phyloP scores from a whole-genome alignment of 2,329 filamentous ascomycete species.

The Podosphaera aphanis region DNA sequence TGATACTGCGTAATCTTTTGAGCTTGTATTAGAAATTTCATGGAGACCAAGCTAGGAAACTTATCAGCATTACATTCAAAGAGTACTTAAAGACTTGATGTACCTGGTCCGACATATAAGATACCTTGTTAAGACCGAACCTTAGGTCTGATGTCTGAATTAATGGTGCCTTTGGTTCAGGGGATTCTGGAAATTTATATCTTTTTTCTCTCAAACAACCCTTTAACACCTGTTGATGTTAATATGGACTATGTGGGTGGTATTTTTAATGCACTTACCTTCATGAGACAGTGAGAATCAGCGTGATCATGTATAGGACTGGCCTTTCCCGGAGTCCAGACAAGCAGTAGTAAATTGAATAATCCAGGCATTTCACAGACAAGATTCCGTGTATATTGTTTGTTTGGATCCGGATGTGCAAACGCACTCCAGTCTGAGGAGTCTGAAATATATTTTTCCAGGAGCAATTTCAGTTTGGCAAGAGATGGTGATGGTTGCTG shows the following conservation, averaged over 20 bases:
- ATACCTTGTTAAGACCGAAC: slow-evolving; percentile 49
- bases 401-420: slow-evolving; percentile 44
- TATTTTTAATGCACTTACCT: slow-evolving; percentile 24
- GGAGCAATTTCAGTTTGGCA: slow-evolving; percentile 38
- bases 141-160: slow-evolving; percentile 26
- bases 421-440: slow-evolving; percentile 51
- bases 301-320: slow-evolving; percentile 76
- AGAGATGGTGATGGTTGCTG: neutral
- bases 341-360: slow-evolving; percentile 35
- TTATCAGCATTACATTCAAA: neutral
- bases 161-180: slow-evolving; percentile 4
- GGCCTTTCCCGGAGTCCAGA: slow-evolving; percentile 67
- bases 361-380: slow-evolving; percentile 71
- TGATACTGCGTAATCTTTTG: slow-evolving; percentile 55
- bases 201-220: slow-evolving; percentile 59
- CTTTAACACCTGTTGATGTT: slow-evolving; percentile 31
- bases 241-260: neutral
- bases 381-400: slow-evolving; percentile 66
- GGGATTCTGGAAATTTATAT: slow-evolving; percentile 30
- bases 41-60: slow-evolving; percentile 47
- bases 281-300: slow-evolving; percentile 85
- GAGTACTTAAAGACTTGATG: neutral
- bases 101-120: slow-evolving; percentile 60
- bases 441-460: slow-evolving; percentile 49
- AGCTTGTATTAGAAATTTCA: slow-evolving; percentile 52